These are phyloP conservation scores for Thelonectria olida DNA, from an alignment of 2,329 filamentous ascomycete genomes.

Conservation along the genomic window DNA sequence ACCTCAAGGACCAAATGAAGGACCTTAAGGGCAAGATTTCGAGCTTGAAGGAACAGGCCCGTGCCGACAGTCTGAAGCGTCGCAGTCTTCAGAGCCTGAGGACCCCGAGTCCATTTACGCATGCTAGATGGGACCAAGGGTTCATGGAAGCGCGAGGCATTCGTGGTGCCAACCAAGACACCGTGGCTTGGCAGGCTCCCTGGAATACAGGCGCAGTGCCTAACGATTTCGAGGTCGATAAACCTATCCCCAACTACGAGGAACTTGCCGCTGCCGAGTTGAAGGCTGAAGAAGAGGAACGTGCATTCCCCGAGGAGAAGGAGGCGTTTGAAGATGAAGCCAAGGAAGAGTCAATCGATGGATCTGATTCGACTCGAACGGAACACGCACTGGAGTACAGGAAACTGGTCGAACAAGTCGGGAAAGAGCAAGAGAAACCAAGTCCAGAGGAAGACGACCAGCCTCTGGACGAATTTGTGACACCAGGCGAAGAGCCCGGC, in stretches of 20 bases:
- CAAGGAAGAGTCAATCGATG: neutral
- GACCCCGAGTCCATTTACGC: conserved; percentile 81
- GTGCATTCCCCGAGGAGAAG: neutral
- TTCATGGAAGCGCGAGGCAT: conserved; percentile 36
- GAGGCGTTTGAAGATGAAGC: neutral
- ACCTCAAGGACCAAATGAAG: conserved; percentile 84
- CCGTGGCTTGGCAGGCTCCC: conserved; percentile 25
- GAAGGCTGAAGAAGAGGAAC: conserved; percentile 14
- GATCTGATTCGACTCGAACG: conserved; percentile 32
- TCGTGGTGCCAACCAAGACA: conserved; percentile 33
- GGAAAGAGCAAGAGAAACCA: neutral
- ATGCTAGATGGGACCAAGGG: conserved; percentile 58
- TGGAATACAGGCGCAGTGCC: conserved; percentile 22
- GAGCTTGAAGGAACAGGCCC: conserved; percentile 78
- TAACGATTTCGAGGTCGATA: conserved; percentile 15
- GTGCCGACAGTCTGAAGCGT: conserved; percentile 80
- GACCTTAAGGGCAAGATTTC: conserved; percentile 88
- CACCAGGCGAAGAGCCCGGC: conserved; percentile 3
- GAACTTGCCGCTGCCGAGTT: conserved; percentile 9
- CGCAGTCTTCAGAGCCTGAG: conserved; percentile 80
- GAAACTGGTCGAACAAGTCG: neutral
- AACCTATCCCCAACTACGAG: conserved; percentile 8
- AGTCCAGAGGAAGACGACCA: conserved; percentile 43
- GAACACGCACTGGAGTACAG: conserved; percentile 31
- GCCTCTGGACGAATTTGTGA: neutral